Conservation (phyloP, 139 green algal genomes). For the Volvox reticuliferus region DNA sequence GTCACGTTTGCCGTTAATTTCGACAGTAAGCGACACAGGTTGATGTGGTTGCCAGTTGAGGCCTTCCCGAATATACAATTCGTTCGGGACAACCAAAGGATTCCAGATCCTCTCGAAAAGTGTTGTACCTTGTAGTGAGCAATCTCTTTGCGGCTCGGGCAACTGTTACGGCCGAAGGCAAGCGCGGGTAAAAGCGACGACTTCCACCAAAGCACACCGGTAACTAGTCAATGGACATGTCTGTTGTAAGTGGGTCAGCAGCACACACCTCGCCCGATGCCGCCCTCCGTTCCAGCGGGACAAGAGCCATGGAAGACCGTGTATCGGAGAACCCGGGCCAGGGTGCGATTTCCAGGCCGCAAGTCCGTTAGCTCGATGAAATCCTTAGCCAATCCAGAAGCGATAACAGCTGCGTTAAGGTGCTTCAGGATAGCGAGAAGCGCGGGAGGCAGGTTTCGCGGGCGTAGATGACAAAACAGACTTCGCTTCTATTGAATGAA, state of each 20-base stretch:
- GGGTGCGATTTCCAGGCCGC: not conserved
- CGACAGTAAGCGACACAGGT: constrained; percentile 22
- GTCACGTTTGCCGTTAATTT: constrained; percentile 32
- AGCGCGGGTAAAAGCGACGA: not conserved
- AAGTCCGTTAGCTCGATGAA: not conserved
- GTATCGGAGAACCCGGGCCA: not conserved
- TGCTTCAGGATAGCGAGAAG: not conserved
- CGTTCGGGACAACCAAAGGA: not conserved
- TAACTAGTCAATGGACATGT: no score
- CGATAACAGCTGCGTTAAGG: not conserved
- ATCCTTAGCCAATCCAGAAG: not conserved
- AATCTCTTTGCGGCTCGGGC: not conserved
- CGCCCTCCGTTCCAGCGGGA: no score
- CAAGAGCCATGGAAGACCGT: not conserved
- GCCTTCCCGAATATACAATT: constrained; percentile 2
- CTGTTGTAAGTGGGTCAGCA: not conserved
- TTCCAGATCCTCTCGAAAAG: constrained; percentile 1
- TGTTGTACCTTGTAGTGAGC: not conserved
- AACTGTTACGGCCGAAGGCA: not conserved
- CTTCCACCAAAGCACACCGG: not conserved
- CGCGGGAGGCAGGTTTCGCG: not conserved
- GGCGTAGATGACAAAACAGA: not conserved
- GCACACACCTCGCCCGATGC: not conserved
- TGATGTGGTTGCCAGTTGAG: not conserved
- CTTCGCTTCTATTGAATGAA: not conserved